Base-by-base conservation (phyloP, 2,329 filamentous ascomycete genomes). In the Bipolaris zeicola region DNA sequence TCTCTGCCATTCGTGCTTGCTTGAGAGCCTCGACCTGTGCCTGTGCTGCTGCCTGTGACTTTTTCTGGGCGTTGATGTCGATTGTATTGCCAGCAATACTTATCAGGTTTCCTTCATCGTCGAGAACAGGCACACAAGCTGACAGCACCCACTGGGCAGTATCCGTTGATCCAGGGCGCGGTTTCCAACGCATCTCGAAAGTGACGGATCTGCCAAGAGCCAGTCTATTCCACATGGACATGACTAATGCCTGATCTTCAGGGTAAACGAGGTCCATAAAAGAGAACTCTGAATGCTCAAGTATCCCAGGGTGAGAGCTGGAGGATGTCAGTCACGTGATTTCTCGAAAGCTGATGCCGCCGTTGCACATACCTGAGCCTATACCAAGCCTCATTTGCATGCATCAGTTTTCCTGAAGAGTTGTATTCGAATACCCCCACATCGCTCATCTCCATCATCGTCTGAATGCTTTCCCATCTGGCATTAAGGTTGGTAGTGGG, bases 141-240 rank as follows among this genome's bases (percentile, higher is more conserved):
- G 66, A 69, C 4, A 71, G 62, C 1, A 74, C 60, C 69, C 72
- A 73, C 52, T 70, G 66, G 22, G 59, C 59, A 14, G 46, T 14
- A 6, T 66, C 56, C 5, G 53, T 48, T 3, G 61, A 55, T 3
- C 57, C 65, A 3, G 61, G 43, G 3, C 58, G 56, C 8, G 60
- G 55, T 50, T 72, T 73, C 72, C 71, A 75, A 44, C 70, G 59
- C 71, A 74, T 74, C 42, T 75, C 71, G 37, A 74, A 75, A 3
- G 70, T 72, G 1, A 73, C 63, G 0, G 68, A 58, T 24, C 53
- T 60, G 1, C 71, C 71, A 22, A 64, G 60, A 2, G 66, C 33
- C 3, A 75, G 50, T 3, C 47, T 67, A 28, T 73, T 72, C 72
- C 70, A 75, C 55, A 62, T 63, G 6, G 62, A 64, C 62, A 73